Evolutionary conservation across 306 rosid species (phyloP).

Genomic region (barrel medic (Medicago truncatula)): MtrunA17r5.0-ANR NC_053045.1:25312001-25312500

Average conservation of each 20-base stretch:
- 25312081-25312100: constrained; percentile 79
- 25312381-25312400: constrained; percentile 66
- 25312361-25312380: constrained; percentile 78
- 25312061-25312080: constrained; percentile 92
- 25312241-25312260: constrained; percentile 98
- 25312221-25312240: constrained; percentile 90
- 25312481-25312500: constrained; percentile 92
- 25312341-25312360: constrained; percentile 82
- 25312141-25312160: constrained; percentile 93
- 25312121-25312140: constrained; percentile 98
- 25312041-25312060: constrained; percentile 76
- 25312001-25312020: constrained; percentile 62
- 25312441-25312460: constrained; percentile 28
- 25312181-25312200: constrained; percentile 95
- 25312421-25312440: constrained; percentile 22
- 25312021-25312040: constrained; percentile 50
- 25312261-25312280: constrained; percentile 89
- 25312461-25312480: constrained; percentile 88
- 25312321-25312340: constrained; percentile 93
- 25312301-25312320: constrained; percentile 99
- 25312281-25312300: constrained; percentile 95
- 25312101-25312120: constrained; percentile 98
- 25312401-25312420: constrained; percentile 39
- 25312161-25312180: constrained; percentile 97
- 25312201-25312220: constrained; percentile 95